A percentile compares a stretch with the other conserved stretches of the same genome.
Evolutionary conservation across 2,329 filamentous ascomycete species (phyloP).

Genomic region (Penicillium sp.): DNA sequence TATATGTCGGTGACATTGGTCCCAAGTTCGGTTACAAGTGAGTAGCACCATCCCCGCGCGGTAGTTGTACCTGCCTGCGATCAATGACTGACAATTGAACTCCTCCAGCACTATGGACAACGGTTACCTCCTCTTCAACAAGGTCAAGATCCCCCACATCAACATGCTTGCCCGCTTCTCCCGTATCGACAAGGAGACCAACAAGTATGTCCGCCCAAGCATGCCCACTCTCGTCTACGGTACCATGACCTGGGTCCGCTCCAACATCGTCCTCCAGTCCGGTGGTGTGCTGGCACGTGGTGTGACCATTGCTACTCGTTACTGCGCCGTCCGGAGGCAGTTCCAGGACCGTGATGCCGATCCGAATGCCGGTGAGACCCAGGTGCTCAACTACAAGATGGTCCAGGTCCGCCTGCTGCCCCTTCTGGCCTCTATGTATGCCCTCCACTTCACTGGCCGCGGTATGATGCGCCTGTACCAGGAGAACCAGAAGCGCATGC

Average conservation of each 20-base stretch:
- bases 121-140: slow-evolving; percentile 77
- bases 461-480: slow-evolving; percentile 77
- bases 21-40: slow-evolving; percentile 78
- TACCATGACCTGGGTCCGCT: slow-evolving; percentile 76
- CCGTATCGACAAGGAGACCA: slow-evolving; percentile 69
- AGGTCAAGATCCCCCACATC: slow-evolving; percentile 75
- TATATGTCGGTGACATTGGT: slow-evolving; percentile 80
- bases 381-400: slow-evolving; percentile 81
- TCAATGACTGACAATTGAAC: background rate
- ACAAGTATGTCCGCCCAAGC: slow-evolving; percentile 70
- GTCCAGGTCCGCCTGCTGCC: slow-evolving; percentile 76
- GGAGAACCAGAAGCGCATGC: slow-evolving; percentile 73
- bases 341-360: slow-evolving; percentile 76
- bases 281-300: slow-evolving; percentile 74
- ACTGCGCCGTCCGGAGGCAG: slow-evolving; percentile 75
- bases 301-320: slow-evolving; percentile 78
- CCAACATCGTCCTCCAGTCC: slow-evolving; percentile 74
- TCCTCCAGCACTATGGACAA: slow-evolving; percentile 73
- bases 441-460: slow-evolving; percentile 79
- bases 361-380: slow-evolving; percentile 68
- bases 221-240: slow-evolving; percentile 74
- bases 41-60: slow-evolving; percentile 27
- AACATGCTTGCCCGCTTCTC: slow-evolving; percentile 78
- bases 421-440: slow-evolving; percentile 74
- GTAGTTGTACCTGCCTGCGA: background rate